A percentile compares a stretch with the other conserved stretches of the same genome.
These are phyloP conservation scores for Herpetomonas tarakana DNA, from an alignment of 208 protist species.

Conservation along the genomic window DNA sequence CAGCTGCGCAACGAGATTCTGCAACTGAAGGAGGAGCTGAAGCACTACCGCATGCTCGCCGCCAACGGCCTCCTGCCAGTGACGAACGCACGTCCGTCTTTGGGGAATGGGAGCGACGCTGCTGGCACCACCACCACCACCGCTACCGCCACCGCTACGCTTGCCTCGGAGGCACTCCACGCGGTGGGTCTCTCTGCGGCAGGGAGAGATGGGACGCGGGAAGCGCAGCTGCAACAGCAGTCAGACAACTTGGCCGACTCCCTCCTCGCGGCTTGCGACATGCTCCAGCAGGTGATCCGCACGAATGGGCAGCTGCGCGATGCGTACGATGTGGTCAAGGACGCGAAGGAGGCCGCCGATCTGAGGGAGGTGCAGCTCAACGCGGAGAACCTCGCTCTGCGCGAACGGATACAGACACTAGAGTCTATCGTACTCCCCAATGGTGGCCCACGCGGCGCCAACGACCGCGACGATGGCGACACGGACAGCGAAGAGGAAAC, in stretches of 20 bases:
- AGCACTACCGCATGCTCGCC: conserved; percentile 60
- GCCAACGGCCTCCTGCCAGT: conserved; percentile 3
- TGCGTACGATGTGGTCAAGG: conserved; percentile 60
- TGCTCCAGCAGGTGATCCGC: conserved; percentile 70
- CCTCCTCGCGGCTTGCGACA: conserved; percentile 66
- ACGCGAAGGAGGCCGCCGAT: conserved; percentile 32
- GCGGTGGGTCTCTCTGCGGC: background rate
- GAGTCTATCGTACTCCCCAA: conserved; percentile 80
- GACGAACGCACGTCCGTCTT: no score
- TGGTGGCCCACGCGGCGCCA: conserved; percentile 16
- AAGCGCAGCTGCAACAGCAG: conserved; percentile 5
- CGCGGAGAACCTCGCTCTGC: conserved; percentile 79
- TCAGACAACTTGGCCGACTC: conserved; percentile 65
- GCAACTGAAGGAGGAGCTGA: conserved; percentile 77
- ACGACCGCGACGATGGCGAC: conserved; percentile 4
- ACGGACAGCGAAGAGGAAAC: conserved; percentile 7
- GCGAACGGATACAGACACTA: conserved; percentile 81
- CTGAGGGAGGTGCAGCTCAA: conserved; percentile 74
- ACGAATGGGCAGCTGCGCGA: conserved; percentile 78
- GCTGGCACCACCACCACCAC: background rate
- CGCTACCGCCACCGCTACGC: background rate
- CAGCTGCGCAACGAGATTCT: conserved; percentile 69
- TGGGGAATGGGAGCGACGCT: background rate
- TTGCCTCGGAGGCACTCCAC: background rate
- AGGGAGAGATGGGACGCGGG: background rate